Evolutionary conservation across 495 filamentous ascomycete species (phyloP).

Genomic region (Penicillium cataractarum): DNA sequence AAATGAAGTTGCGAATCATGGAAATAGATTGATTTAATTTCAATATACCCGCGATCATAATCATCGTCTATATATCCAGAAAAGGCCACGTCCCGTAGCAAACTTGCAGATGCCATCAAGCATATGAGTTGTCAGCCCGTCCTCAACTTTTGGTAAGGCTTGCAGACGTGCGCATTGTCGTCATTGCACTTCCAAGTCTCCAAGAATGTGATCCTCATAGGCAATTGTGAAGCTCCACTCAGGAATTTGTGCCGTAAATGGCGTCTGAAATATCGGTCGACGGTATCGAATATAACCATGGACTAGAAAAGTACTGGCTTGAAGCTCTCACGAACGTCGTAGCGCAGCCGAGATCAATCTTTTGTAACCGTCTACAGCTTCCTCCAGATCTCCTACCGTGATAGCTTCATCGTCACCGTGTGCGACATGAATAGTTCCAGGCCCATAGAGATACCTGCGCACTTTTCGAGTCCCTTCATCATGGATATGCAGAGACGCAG

Average conservation of each 20-base stretch:
- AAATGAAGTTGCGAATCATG: conserved; percentile 13
- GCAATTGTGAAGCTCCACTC: neutral
- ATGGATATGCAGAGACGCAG: neutral
- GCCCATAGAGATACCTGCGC: conserved; percentile 77
- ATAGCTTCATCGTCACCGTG: conserved; percentile 77
- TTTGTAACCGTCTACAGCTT: conserved; percentile 67
- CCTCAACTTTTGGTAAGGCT: neutral
- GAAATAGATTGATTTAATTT: conserved; percentile 10
- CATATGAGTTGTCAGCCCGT: neutral
- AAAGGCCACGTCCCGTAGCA: too few relatives aligned
- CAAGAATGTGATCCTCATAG: neutral
- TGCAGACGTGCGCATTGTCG: neutral
- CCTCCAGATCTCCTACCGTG: conserved; percentile 63
- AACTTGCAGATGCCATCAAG: too few relatives aligned
- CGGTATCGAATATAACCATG: neutral
- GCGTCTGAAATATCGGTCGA: neutral
- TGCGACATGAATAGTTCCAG: conserved; percentile 75
- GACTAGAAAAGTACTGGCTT: too few relatives aligned
- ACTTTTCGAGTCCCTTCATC: conserved; percentile 59
- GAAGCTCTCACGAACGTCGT: neutral
- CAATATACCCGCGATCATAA: neutral
- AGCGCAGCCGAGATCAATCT: conserved; percentile 1
- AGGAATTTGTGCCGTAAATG: neutral
- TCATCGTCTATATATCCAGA: neutral
- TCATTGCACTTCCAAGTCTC: neutral